Evolutionary conservation across 169 alveolate genomes (phyloP), one percentile per base, ranked within the genome.

Genomic region (Babesia sp.): DNA sequence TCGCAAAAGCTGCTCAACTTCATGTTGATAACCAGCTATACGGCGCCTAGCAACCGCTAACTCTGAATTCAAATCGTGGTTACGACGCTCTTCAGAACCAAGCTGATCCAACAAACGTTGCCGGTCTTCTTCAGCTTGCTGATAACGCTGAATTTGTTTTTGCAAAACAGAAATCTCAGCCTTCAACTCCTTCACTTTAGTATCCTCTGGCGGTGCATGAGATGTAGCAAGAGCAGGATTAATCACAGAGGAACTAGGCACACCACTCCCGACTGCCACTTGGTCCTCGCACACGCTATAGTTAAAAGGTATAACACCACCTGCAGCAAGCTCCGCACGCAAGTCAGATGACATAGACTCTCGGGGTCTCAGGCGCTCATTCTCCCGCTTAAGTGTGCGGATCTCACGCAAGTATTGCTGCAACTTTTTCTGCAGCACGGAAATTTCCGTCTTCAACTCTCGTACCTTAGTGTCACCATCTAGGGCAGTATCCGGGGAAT

Each of bases 131-230:
- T 5, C 31, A 3, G 9, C 42, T 33, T 64, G 53, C 54, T 45
- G 34, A 12, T 46, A 37, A 46, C 74, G 74, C 74, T 64, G 74
- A 22, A 64, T 64, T 24, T 64, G 74, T 29, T 64, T 50, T 61
- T 64, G 74, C 50, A 64, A 24, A 29, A 48, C 61, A 12, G 74
- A 64, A 12, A 64, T 64, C 61, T 64, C 74, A 22, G 64, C 61
- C 74, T 64, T 64, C 46, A 64, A 51, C 48, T 64, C 74, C 61
- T 64, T 64, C 29, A 64, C 61, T 61, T 64, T 64, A 28, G 74
- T 64, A 51, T 64, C 74, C 14, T 64, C 63, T n/a, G 16, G 50
- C 26, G 66, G 66, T 1, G 59, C 18, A 39, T 39, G 46, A 8
- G 46, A 39, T 9, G 46, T 8, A 0, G 24, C n/a, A 2, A 20